These are phyloP conservation scores for Coccomyxa subellipsoidea DNA, from an alignment of 163 green algal species.

Conservation along the genomic window DNA sequence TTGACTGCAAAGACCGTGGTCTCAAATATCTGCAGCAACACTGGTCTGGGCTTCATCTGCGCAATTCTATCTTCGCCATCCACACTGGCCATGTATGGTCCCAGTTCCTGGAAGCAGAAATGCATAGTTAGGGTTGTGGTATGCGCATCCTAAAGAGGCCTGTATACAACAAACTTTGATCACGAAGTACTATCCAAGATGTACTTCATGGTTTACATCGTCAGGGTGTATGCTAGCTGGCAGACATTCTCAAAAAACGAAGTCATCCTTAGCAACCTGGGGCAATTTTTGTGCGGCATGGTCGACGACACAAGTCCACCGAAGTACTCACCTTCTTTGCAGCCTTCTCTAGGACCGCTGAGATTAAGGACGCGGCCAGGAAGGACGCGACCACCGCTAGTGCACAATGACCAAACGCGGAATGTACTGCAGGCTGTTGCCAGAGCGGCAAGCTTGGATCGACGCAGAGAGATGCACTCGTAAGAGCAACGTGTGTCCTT, in stretches of 20 bases:
- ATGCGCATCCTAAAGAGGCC: too few species aligned
- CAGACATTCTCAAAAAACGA: too few species aligned
- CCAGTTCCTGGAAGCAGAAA: background rate
- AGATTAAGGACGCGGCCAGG: background rate
- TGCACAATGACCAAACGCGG: background rate
- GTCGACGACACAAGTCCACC: too few species aligned
- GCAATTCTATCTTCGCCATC: background rate
- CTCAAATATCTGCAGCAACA: background rate
- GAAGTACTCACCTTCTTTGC: slow-evolving; percentile 3
- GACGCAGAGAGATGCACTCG: background rate
- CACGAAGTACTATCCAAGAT: too few species aligned
- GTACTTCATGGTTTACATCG: too few species aligned
- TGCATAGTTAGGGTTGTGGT: background rate
- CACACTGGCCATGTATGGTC: background rate
- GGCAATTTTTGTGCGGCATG: too few species aligned
- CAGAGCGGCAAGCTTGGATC: background rate
- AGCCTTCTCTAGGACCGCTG: background rate
- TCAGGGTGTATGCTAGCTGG: too few species aligned
- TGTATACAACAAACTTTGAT: too few species aligned
- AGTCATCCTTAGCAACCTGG: too few species aligned
- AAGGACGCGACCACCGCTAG: background rate
- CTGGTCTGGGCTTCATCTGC: background rate
- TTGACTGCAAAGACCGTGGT: background rate
- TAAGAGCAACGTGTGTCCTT: background rate
- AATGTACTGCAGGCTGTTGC: background rate